Evolutionary conservation across 495 filamentous ascomycete species (phyloP).

Genomic region (Neurospora sp.): DNA sequence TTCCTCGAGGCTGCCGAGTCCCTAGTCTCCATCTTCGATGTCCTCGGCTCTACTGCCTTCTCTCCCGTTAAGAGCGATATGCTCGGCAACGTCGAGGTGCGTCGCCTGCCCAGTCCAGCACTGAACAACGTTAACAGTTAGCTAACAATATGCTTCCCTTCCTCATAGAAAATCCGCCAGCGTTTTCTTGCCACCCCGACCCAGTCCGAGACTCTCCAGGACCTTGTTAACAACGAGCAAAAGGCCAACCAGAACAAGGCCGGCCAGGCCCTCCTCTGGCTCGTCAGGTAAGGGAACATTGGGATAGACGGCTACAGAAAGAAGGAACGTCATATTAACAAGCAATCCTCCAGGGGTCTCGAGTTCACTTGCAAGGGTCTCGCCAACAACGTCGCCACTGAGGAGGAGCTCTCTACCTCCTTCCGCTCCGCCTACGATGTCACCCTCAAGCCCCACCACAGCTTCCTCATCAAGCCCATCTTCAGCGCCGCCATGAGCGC

Average conservation of each 20-base stretch:
- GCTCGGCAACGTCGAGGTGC: slow-evolving; percentile 82
- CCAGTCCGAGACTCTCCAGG: slow-evolving; percentile 71
- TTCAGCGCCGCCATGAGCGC: slow-evolving; percentile 89
- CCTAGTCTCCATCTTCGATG: slow-evolving; percentile 76
- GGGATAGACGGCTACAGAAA: not conserved
- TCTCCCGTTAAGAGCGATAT: slow-evolving; percentile 83
- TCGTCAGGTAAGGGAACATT: slow-evolving; percentile 56
- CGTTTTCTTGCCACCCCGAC: slow-evolving; percentile 66
- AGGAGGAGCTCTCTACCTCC: slow-evolving; percentile 69
- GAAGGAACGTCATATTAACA: slow-evolving; percentile 5
- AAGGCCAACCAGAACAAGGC: slow-evolving; percentile 78
- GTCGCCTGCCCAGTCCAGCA: slow-evolving; percentile 2
- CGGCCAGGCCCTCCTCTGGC: slow-evolving; percentile 83
- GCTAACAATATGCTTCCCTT: slow-evolving; percentile 1
- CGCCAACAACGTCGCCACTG: slow-evolving; percentile 58
- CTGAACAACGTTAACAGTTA: not conserved
- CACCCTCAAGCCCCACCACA: slow-evolving; percentile 88
- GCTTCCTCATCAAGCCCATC: slow-evolving; percentile 73
- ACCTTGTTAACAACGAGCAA: slow-evolving; percentile 74
- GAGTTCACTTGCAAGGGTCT: slow-evolving; percentile 86
- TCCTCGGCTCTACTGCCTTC: slow-evolving; percentile 75
- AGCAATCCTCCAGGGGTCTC: slow-evolving; percentile 53
- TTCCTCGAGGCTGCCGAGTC: slow-evolving; percentile 89
- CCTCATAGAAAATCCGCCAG: slow-evolving; percentile 74
- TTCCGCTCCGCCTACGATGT: slow-evolving; percentile 76